phyloP scores from a whole-genome alignment of 495 filamentous ascomycete genomes.

The Neurospora tetrasperma region DNA sequence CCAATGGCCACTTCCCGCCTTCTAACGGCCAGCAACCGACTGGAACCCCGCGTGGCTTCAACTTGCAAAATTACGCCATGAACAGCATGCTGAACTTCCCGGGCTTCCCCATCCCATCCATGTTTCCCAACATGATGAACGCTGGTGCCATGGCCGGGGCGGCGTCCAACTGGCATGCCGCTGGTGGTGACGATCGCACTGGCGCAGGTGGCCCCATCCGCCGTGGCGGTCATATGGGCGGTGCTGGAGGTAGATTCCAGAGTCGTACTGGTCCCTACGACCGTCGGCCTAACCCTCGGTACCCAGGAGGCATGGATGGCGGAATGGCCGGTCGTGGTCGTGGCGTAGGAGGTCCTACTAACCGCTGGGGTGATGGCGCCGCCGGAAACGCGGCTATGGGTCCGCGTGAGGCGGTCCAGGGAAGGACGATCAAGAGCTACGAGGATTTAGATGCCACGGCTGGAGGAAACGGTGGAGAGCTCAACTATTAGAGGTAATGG shows the following conservation, averaged over 20 bases:
- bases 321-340: conserved; percentile 29
- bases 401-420: conserved; percentile 77
- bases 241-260: conserved; percentile 30
- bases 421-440: conserved; percentile 87
- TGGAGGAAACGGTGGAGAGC: conserved; percentile 46
- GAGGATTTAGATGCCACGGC: conserved; percentile 84
- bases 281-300: conserved; percentile 36
- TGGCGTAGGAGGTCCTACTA: conserved; percentile 40
- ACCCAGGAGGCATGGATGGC: conserved; percentile 14
- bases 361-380: conserved; percentile 53
- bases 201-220: conserved; percentile 33
- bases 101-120: conserved; percentile 35
- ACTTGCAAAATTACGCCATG: conserved; percentile 54
- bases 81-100: conserved; percentile 47
- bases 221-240: conserved; percentile 31
- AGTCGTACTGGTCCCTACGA: conserved; percentile 41
- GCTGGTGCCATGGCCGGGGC: conserved; percentile 38
- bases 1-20: conserved; percentile 88
- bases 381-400: conserved; percentile 61
- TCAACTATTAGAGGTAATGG: conserved; percentile 42
- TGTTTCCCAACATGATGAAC: conserved; percentile 47
- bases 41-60: conserved; percentile 91
- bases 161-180: conserved; percentile 34
- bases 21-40: conserved; percentile 57
- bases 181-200: conserved; percentile 34